Conservation (phyloP, 495 filamentous ascomycete genomes). For the Bacidia rubella region DNA sequence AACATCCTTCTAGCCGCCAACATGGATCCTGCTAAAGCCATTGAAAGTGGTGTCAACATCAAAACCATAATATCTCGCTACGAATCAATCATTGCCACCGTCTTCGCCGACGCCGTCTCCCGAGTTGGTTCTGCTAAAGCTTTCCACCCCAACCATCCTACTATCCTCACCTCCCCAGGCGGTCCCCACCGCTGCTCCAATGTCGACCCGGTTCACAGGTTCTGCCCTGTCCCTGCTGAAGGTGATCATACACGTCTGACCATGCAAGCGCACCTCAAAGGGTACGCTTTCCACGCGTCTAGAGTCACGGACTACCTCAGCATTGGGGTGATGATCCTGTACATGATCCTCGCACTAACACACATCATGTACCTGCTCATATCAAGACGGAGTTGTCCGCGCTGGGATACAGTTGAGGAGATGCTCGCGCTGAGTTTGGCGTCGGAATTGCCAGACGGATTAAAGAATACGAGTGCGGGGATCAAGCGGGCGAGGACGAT, state of each 20-base stretch:
- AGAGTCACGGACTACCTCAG: slow-evolving; percentile 4
- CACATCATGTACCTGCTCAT: not conserved
- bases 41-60: not conserved
- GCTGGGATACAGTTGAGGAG: slow-evolving; percentile 7
- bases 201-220: not conserved
- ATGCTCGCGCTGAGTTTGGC: slow-evolving; percentile 1
- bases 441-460: not conserved
- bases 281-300: slow-evolving; percentile 9
- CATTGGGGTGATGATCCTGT: slow-evolving; percentile 2
- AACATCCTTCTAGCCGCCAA: not conserved
- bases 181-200: not conserved
- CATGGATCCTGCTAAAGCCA: not conserved
- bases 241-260: not conserved
- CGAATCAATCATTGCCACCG: slow-evolving; percentile 8
- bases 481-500: slow-evolving; percentile 2
- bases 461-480: not conserved
- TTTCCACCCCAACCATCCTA: not conserved
- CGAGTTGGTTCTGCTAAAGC: slow-evolving; percentile 3
- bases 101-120: slow-evolving; percentile 7
- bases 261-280: not conserved
- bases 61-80: slow-evolving; percentile 1
- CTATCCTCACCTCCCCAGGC: not conserved
- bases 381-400: not conserved
- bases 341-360: not conserved
- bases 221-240: slow-evolving; percentile 1